phyloP scores from a whole-genome alignment of 148 eudicot species.

The Selenicereus undatus region DNA sequence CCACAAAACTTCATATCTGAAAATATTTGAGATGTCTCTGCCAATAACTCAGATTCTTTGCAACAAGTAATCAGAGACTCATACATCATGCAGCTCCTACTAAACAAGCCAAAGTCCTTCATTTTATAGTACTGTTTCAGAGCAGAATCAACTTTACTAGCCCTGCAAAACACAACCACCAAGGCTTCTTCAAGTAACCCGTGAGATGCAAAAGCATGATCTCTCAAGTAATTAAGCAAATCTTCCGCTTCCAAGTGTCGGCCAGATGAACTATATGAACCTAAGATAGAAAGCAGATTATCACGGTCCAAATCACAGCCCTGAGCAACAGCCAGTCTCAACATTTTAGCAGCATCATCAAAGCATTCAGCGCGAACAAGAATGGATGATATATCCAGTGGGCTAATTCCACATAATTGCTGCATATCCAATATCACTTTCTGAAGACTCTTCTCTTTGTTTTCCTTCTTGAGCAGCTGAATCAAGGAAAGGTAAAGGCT shows the following conservation, averaged over 20 bases:
- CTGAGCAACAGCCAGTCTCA: constrained; percentile 49
- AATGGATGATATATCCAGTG: constrained; percentile 53
- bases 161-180: constrained; percentile 68
- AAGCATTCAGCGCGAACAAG: constrained; percentile 77
- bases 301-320: constrained; percentile 62
- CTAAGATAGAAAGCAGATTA: constrained; percentile 57
- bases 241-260: constrained; percentile 66
- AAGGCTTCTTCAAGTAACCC: constrained; percentile 61
- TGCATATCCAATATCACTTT: constrained; percentile 67
- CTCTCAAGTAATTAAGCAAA: constrained; percentile 56
- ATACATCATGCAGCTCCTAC: constrained; percentile 53
- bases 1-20: constrained; percentile 80
- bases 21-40: constrained; percentile 84
- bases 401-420: constrained; percentile 45
- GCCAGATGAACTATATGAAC: constrained; percentile 74
- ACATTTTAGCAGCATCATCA: constrained; percentile 55
- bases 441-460: constrained; percentile 48
- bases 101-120: constrained; percentile 32
- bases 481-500: constrained; percentile 56
- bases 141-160: constrained; percentile 55
- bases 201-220: constrained; percentile 43
- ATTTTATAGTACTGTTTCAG: constrained; percentile 52
- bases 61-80: constrained; percentile 76
- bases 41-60: constrained; percentile 50
- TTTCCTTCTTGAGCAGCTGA: constrained; percentile 50